Evolutionary conservation across 331 rosid genomes (phyloP), one percentile per base, ranked within the genome.

Genomic region (Malus hybrid): DNA sequence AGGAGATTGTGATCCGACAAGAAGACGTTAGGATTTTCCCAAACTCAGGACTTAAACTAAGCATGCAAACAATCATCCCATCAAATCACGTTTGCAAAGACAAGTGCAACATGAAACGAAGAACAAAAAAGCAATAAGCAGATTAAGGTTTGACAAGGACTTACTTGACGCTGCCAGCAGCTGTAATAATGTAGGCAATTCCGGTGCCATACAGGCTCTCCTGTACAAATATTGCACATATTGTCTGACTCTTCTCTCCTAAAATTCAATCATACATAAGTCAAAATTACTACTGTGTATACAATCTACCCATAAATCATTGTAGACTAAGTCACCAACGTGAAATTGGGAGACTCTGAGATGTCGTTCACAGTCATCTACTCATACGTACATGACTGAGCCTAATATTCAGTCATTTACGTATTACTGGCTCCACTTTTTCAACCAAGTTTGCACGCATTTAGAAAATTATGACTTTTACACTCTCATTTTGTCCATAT

Each of bases 101-200:
- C 34, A 28, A 26, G 19, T 24, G 9, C 36, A 62, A 62, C n/a
- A 28, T 0, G 5, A 62, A 62, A 29, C 5, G 0, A 28, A 62
- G 39, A 33, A 29, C 10, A 70, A 6, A 26, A 5, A 70, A 66
- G 1, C 12, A 19, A n/a, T 11, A 19, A 6, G 18, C 39, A 15
- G 56, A 72, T 22, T 15, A 28, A 48, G 22, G 67, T 28, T 52
- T 61, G 5, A 10, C 7, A 20, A 39, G 12, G 50, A 26, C n/a
- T 64, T 64, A 82, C 86, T 76, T 82, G 66, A 74, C 56, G 56
- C 86, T 82, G 77, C 39, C 15, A 50, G 82, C 86, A 13, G 86
- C 44, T 22, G 86, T 82, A 18, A 82, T 70, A 68, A 56, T 14
- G 66, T 82, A 82, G 2, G 86, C 82, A 78, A 82, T 62, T 19